A percentile compares a stretch with the other conserved stretches of the same genome.
phyloP scores from a whole-genome alignment of 345 rosid species.

The Rhizophora apiculata region DNA sequence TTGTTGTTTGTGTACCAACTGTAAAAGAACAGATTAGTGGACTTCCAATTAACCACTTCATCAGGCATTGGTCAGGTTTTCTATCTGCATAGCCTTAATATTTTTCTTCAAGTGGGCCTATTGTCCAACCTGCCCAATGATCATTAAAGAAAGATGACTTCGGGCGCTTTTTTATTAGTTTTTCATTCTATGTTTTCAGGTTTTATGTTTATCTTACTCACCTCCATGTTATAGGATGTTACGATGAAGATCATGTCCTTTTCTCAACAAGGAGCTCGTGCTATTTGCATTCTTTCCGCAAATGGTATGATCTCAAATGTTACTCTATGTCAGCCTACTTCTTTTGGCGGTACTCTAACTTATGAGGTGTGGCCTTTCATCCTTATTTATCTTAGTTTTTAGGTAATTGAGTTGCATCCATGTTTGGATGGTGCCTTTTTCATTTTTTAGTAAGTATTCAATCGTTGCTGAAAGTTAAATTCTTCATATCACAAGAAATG shows the following conservation, averaged over 20 bases:
- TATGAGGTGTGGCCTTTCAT: constrained; percentile 60
- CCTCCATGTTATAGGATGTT: constrained; percentile 58
- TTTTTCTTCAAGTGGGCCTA: not conserved
- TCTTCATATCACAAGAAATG: too few species aligned
- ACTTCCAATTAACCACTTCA: not conserved
- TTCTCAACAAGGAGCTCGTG: constrained; percentile 77
- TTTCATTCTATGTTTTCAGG: not conserved
- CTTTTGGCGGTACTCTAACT: constrained; percentile 89
- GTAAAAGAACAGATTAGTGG: not conserved
- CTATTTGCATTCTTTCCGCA: constrained; percentile 87
- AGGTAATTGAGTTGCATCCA: not conserved
- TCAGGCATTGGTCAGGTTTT: not conserved
- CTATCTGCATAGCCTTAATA: not conserved
- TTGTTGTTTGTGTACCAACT: not conserved
- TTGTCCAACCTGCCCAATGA: not conserved
- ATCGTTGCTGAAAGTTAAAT: too few species aligned
- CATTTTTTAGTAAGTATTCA: too few species aligned
- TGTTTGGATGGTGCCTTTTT: too few species aligned
- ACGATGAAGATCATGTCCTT: constrained; percentile 89
- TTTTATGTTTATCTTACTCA: not conserved
- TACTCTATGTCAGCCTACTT: constrained; percentile 74
- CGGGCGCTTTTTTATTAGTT: not conserved
- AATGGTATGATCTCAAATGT: constrained; percentile 85
- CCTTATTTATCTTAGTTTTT: not conserved
- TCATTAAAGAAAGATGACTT: not conserved